A percentile compares a stretch with the other conserved stretches of the same genome.
Evolutionary conservation across 345 rosid genomes (phyloP).

Genomic region (Melaleuca alternifolia): DNA sequence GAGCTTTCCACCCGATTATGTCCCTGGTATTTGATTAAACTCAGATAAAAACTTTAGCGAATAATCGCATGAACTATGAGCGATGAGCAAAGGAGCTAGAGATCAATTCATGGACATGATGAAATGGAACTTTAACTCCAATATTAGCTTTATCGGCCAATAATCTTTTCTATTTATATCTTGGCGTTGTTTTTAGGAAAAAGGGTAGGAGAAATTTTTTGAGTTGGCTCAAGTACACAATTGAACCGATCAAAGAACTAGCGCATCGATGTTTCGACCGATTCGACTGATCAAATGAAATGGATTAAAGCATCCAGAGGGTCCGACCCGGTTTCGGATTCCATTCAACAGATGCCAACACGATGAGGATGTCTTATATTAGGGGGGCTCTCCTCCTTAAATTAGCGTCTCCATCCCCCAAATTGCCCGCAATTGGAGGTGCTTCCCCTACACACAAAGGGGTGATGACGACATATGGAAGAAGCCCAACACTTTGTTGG

Average conservation of each 20-base stretch:
- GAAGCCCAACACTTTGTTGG: not conserved
- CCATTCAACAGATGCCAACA: not conserved
- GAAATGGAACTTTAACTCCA: not conserved
- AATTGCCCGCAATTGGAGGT: not conserved
- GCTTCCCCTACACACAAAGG: not conserved
- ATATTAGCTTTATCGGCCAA: not conserved
- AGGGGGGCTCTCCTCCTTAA: rapidly evolving
- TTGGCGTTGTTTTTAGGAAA: not conserved
- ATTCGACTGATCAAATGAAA: rapidly evolving
- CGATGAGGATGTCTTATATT: not conserved
- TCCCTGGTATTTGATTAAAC: not conserved
- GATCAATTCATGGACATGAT: not conserved
- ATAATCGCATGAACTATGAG: not conserved
- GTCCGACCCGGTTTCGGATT: not conserved
- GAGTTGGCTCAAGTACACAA: not conserved
- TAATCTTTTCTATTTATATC: not conserved
- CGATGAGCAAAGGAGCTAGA: not conserved
- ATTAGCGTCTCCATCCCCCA: not conserved
- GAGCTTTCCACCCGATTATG: not conserved
- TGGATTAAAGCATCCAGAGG: rapidly evolving
- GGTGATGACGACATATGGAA: not conserved
- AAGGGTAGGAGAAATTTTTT: not conserved
- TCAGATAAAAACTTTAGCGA: not conserved
- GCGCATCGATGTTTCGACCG: not conserved
- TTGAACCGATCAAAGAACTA: not conserved